Evolutionary conservation across 768 basidiomycete genomes (phyloP).

Genomic region (Pulveroboletus frians): DNA sequence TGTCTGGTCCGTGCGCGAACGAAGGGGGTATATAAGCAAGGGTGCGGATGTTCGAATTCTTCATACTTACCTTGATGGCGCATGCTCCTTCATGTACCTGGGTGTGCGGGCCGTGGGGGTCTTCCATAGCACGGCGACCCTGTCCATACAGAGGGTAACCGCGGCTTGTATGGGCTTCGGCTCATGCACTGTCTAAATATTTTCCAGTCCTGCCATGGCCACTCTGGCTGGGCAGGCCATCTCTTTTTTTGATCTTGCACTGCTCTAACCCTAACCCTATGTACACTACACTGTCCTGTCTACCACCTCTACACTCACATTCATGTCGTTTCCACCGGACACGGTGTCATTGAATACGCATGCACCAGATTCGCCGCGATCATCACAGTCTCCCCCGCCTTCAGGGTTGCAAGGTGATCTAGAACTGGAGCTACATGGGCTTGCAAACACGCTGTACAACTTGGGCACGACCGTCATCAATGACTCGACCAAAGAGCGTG

Average conservation of each 20-base stretch:
- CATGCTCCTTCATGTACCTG: slow-evolving; percentile 46
- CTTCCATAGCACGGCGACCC: slow-evolving; percentile 51
- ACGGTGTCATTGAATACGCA: slow-evolving; percentile 3
- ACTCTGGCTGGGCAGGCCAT: slow-evolving; percentile 38
- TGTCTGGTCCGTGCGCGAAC: slow-evolving; percentile 15
- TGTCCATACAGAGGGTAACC: slow-evolving; percentile 41
- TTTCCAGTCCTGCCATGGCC: slow-evolving; percentile 64
- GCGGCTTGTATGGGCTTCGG: slow-evolving; percentile 53
- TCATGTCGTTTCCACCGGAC: slow-evolving; percentile 10
- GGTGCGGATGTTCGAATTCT: not conserved
- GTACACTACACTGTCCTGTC: slow-evolving; percentile 6
- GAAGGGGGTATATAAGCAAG: slow-evolving; percentile 6
- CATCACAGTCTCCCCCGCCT: slow-evolving; percentile 71
- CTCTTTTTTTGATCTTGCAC: slow-evolving; percentile 9
- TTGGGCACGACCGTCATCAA: slow-evolving; percentile 80
- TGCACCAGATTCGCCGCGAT: slow-evolving; percentile 51
- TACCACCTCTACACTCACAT: no score
- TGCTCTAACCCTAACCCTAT: slow-evolving; percentile 31
- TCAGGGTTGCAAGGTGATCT: slow-evolving; percentile 66
- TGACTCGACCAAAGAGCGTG: slow-evolving; percentile 75
- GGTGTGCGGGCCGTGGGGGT: slow-evolving; percentile 51
- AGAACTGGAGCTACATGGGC: slow-evolving; percentile 69
- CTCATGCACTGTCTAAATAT: slow-evolving; percentile 76
- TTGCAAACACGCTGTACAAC: slow-evolving; percentile 75
- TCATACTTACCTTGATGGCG: slow-evolving; percentile 68